Conservation (phyloP, 257 asterid species). For the Solanum appendiculatum region DNA sequence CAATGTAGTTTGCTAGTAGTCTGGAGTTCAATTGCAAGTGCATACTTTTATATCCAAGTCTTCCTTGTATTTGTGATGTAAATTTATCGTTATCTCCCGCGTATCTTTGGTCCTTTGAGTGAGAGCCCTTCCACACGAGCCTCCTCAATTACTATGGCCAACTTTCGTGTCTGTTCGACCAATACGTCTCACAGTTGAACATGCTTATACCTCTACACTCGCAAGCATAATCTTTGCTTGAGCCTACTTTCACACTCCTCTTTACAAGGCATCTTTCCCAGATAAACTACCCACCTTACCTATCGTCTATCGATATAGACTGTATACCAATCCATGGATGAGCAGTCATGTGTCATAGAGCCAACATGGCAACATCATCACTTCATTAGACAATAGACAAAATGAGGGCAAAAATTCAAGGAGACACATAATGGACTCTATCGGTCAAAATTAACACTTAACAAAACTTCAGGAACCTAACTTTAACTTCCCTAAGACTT, state of each 20-base stretch:
- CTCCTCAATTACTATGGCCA: neutral
- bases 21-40: neutral
- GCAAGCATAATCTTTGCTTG: neutral
- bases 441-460: too few relatives aligned
- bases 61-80: neutral
- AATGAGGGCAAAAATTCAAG: too few relatives aligned
- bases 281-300: neutral
- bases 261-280: neutral
- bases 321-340: neutral
- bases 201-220: too few relatives aligned
- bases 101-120: neutral
- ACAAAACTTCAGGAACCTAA: neutral
- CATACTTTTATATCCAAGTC: neutral
- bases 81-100: neutral
- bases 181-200: fast-evolving
- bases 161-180: neutral
- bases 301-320: neutral
- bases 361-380: too few relatives aligned
- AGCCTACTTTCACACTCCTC: neutral
- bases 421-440: too few relatives aligned
- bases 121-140: neutral
- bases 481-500: neutral
- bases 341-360: too few relatives aligned
- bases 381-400: too few relatives aligned
- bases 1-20: neutral